Evolutionary conservation across 2,329 filamentous ascomycete genomes (phyloP).

Genomic region (Septoria petroselini): DNA sequence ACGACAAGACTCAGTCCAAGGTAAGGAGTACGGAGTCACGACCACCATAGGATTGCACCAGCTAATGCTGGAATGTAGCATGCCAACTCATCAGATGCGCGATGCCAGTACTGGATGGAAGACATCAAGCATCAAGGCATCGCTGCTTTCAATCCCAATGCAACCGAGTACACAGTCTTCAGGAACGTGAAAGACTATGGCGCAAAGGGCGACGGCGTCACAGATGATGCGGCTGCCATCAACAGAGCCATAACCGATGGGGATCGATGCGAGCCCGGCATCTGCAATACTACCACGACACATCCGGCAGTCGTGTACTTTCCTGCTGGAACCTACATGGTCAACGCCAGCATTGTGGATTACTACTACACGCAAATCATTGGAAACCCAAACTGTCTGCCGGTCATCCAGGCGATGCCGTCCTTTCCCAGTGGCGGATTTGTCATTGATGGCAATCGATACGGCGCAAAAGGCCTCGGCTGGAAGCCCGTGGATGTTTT

Average conservation of each 20-base stretch:
- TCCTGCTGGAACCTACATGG: constrained; percentile 78
- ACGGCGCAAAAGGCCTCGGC: constrained; percentile 25
- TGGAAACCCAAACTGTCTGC: constrained; percentile 68
- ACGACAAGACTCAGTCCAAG: not conserved
- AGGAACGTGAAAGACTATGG: constrained; percentile 47
- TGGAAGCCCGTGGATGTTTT: constrained; percentile 57
- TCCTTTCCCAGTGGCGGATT: too few species aligned
- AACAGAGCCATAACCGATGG: constrained; percentile 46
- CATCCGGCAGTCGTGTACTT: constrained; percentile 86
- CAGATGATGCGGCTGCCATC: constrained; percentile 57
- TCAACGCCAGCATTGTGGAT: constrained; percentile 73
- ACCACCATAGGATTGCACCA: not conserved
- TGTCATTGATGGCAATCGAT: too few species aligned
- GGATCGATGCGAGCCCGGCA: constrained; percentile 50
- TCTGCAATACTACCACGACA: constrained; percentile 77
- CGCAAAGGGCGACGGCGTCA: constrained; percentile 43
- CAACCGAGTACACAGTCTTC: not conserved
- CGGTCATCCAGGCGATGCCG: constrained; percentile 53
- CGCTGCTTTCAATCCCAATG: constrained; percentile 44
- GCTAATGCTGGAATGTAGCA: not conserved
- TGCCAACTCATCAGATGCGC: not conserved
- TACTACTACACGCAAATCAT: constrained; percentile 92
- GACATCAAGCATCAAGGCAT: constrained; percentile 49
- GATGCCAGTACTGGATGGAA: constrained; percentile 42
- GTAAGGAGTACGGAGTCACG: not conserved